Evolutionary conservation across 2,329 filamentous ascomycete genomes (phyloP).

Genomic region (Colletotrichum echinochloae): DNA sequence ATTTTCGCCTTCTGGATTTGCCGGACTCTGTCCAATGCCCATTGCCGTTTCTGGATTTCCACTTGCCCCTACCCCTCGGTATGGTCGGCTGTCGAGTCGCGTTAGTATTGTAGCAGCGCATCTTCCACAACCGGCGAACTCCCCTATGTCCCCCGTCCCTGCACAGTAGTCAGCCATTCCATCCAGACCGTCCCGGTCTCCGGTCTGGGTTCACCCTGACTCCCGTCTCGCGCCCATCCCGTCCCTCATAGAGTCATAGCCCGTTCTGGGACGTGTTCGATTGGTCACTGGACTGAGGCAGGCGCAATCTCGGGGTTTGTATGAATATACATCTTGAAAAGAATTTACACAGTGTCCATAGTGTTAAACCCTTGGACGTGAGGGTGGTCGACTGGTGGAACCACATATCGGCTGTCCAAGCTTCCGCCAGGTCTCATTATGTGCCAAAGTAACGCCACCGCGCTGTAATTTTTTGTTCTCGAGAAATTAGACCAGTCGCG

Average conservation of each 20-base stretch:
- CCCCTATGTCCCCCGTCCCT: conserved; percentile 11
- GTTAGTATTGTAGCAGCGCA: not conserved
- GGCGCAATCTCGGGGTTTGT: conserved; percentile 32
- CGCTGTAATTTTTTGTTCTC: conserved; percentile 33
- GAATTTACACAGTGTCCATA: conserved; percentile 21
- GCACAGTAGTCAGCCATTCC: not conserved
- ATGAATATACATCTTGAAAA: not conserved
- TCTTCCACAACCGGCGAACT: not conserved
- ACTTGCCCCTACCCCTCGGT: not conserved
- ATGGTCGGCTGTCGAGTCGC: conserved; percentile 1
- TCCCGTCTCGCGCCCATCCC: conserved; percentile 2
- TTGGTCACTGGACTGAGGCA: conserved; percentile 30
- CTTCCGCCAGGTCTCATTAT: conserved; percentile 39
- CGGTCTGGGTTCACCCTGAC: not conserved
- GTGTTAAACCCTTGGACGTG: conserved; percentile 31
- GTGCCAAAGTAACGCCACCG: conserved; percentile 41
- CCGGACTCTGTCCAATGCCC: conserved; percentile 9
- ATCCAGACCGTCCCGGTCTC: conserved; percentile 1
- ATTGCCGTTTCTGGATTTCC: conserved; percentile 9
- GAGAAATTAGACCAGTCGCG: conserved; percentile 35
- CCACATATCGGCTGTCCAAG: conserved; percentile 41
- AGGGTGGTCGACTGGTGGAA: conserved; percentile 33
- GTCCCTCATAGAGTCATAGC: conserved; percentile 29
- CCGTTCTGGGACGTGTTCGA: conserved; percentile 24
- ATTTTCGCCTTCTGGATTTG: not conserved